Conservation (phyloP, 2,329 filamentous ascomycete genomes). For the Neoarthrinium moseri region DNA sequence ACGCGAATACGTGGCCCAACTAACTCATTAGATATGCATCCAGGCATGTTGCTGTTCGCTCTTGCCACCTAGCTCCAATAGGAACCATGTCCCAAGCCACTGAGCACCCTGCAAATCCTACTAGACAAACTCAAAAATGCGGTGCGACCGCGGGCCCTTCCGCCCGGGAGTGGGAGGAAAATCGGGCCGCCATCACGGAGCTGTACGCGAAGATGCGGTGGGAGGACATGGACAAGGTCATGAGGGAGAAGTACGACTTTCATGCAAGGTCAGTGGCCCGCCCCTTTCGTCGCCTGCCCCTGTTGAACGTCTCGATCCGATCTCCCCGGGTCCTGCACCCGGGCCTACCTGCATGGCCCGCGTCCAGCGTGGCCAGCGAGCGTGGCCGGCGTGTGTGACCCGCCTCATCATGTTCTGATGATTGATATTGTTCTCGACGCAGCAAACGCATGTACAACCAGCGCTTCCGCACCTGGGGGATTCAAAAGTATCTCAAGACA, state of each 20-base stretch:
- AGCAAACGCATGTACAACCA: constrained; percentile 9
- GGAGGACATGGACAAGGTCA: background rate
- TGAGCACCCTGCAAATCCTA: background rate
- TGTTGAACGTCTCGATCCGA: background rate
- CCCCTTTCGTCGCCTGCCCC: background rate
- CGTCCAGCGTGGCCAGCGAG: background rate
- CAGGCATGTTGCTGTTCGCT: background rate
- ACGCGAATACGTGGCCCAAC: background rate
- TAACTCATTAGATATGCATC: background rate
- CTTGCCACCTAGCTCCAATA: background rate
- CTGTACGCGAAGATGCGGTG: constrained; percentile 3
- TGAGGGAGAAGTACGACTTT: constrained; percentile 2
- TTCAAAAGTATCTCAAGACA: background rate
- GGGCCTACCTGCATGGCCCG: too few species aligned
- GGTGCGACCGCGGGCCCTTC: constrained; percentile 5
- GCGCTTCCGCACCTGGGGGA: constrained; percentile 1
- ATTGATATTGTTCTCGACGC: background rate
- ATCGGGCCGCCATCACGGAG: background rate
- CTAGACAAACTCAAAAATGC: background rate
- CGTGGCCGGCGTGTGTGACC: background rate
- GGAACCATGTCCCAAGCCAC: background rate
- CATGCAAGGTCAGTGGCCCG: constrained; percentile 1
- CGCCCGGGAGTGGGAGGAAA: constrained; percentile 1
- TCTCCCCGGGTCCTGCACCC: too few species aligned
- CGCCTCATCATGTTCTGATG: background rate